These are phyloP conservation scores for Micractinium conductrix DNA, from an alignment of 139 green algal genomes.

Conservation along the genomic window DNA sequence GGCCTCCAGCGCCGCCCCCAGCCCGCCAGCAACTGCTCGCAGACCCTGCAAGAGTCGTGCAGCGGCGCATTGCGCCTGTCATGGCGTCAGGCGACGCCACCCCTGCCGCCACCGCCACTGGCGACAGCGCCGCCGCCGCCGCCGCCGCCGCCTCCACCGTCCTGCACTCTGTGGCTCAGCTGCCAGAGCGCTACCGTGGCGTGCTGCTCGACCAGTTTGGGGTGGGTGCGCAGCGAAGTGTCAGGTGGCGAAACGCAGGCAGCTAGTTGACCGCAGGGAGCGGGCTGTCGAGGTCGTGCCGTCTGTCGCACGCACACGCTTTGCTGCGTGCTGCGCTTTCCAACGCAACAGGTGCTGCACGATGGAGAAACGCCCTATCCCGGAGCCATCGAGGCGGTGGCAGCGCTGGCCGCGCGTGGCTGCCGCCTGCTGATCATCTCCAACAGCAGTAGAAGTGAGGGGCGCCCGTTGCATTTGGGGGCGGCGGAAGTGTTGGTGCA, in stretches of 20 bases:
- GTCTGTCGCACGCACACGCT: neutral
- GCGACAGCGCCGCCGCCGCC: neutral
- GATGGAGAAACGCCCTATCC: slow-evolving; percentile 82
- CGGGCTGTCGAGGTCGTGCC: neutral
- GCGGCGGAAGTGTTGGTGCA: neutral
- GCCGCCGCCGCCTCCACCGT: neutral
- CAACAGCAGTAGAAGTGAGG: slow-evolving; percentile 78
- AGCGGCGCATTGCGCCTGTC: no score
- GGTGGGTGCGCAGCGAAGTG: neutral
- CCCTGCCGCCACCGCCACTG: no score
- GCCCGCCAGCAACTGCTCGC: no score
- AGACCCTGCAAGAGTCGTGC: no score
- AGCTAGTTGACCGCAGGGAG: no score
- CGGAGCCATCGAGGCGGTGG: slow-evolving; percentile 70
- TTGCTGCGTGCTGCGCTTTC: neutral
- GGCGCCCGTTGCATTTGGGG: no score
- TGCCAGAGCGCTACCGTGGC: slow-evolving; percentile 8
- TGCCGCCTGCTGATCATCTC: slow-evolving; percentile 78
- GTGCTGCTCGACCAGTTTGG: slow-evolving; percentile 92
- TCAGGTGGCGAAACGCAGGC: neutral
- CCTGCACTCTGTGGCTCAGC: neutral
- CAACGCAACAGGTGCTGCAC: slow-evolving; percentile 80
- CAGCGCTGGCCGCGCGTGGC: slow-evolving; percentile 49
- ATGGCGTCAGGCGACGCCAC: no score
- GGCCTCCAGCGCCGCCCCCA: no score